Conservation (phyloP, 2,329 filamentous ascomycete genomes). For the Sclerotinia subarctica region DNA sequence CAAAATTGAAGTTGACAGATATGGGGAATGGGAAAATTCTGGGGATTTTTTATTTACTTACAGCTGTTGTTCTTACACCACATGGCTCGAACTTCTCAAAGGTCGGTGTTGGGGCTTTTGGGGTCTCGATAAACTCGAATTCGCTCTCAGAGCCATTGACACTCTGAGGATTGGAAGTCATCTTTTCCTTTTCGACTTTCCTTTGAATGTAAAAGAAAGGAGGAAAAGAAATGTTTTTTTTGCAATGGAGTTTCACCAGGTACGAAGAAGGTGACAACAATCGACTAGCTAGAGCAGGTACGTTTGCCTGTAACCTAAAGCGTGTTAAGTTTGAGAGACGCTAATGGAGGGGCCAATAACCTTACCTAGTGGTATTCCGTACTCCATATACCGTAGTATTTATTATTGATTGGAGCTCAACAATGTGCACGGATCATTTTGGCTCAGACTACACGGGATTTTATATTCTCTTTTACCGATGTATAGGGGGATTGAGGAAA, state of each 20-base stretch:
- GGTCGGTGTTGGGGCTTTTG: slow-evolving; percentile 48
- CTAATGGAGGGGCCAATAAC: slow-evolving; percentile 6
- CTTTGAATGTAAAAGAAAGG: slow-evolving; percentile 20
- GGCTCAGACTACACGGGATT: neutral
- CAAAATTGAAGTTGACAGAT: slow-evolving; percentile 5
- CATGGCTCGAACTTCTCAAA: slow-evolving; percentile 53
- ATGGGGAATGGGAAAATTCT: slow-evolving; percentile 3
- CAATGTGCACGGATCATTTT: neutral
- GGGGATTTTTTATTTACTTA: slow-evolving; percentile 39
- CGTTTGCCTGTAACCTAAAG: neutral
- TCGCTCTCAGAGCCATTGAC: slow-evolving; percentile 50
- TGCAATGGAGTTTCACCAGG: slow-evolving; percentile 4
- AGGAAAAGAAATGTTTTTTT: slow-evolving; percentile 20
- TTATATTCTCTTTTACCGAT: neutral
- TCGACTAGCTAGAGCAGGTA: neutral
- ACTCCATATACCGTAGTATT: too few relatives aligned
- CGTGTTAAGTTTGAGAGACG: slow-evolving; percentile 5
- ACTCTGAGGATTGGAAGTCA: slow-evolving; percentile 49
- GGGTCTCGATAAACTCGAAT: slow-evolving; percentile 64
- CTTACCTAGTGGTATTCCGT: too few relatives aligned
- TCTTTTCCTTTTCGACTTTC: slow-evolving; percentile 35
- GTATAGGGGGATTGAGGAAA: neutral
- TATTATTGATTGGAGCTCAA: neutral
- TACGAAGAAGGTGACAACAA: slow-evolving; percentile 2
- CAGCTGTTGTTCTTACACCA: slow-evolving; percentile 54